Evolutionary conservation across 225 moss, liverwort and hornwort species (phyloP), one percentile per base, ranked within the genome.

Genomic region (Marchantia polymorpha): DNA sequence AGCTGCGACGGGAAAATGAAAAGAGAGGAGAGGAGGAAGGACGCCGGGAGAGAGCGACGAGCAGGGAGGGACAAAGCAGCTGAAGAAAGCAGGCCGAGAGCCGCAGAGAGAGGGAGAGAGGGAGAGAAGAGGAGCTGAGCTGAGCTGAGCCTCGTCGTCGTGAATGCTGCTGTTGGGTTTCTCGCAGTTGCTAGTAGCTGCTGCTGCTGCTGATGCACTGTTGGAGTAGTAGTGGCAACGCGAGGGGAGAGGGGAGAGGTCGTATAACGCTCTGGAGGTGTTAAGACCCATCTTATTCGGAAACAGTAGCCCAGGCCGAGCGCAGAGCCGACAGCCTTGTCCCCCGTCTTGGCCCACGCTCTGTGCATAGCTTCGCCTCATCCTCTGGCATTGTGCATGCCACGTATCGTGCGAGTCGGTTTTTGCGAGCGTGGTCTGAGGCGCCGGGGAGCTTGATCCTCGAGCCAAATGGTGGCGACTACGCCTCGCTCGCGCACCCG

Each of bases 291-390:
- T 70, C 60, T 48, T 76, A 80, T 25, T 80, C 70, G 75, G 70
- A 50, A 72, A 69, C 69, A 47, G 70, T 73, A 52, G 52, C 52
- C 26, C 73, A 14, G 48, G 77, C 82, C 19, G 52, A 19, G 60
- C 50, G 49, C 84, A 74, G 77, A 73, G 81, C 81, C 77, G 81
- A 81, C 84, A 84, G 74, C 48, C 26, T 65, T 77, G 80, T 58
- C 77, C 49, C 69, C 64, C 39, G 23, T 60, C 46, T 64, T 54
- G 39, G 49, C 76, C 76, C 53, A 63, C 52, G 80, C 73, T 73
- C 52, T 52, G 25, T 30, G 63, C 47, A 17, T 54, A 72, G 75
- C 56, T 51, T 67, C 71, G 27, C 39, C 58, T 52, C 72, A 39
- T 77, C 69, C 72, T 79, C 54, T 72, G 80, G 76, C 70, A 70